Conservation (phyloP, 805 yeast genomes). For the Metschnikowia sp. region DNA sequence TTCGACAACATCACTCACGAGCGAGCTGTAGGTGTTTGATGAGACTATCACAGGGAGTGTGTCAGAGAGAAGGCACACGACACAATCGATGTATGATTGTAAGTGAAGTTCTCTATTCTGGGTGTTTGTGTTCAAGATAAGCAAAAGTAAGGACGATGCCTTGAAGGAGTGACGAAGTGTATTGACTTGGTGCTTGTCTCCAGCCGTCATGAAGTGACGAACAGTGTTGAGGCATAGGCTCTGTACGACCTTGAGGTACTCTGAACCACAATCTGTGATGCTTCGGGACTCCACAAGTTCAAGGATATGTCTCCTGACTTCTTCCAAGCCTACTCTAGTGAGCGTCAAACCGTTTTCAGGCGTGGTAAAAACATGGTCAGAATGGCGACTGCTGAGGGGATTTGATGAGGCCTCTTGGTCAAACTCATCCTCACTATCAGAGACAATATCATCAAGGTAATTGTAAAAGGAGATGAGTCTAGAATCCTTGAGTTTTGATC, state of each 20-base stretch:
- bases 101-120: constrained; percentile 43
- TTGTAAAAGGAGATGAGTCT: constrained; percentile 1
- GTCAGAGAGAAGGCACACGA: constrained; percentile 38
- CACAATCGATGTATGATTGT: constrained; percentile 41
- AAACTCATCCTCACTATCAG: background rate
- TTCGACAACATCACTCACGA: background rate
- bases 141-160: constrained; percentile 38
- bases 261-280: constrained; percentile 22
- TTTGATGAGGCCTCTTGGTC: background rate
- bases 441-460: background rate
- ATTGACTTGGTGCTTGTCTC: constrained; percentile 2
- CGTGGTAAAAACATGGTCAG: background rate
- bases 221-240: constrained; percentile 27
- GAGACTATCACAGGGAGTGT: constrained; percentile 29
- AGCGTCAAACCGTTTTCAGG: background rate
- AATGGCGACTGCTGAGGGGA: too few relatives aligned
- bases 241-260: constrained; percentile 20
- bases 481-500: background rate
- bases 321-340: constrained; percentile 5
- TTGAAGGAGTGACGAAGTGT: constrained; percentile 24
- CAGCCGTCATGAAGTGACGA: constrained; percentile 12
- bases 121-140: constrained; percentile 38
- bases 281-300: constrained; percentile 5
- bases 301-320: background rate
- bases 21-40: constrained; percentile 5